These are phyloP conservation scores for Didymella keratinophila DNA, from an alignment of 2,329 filamentous ascomycete genomes.

Conservation along the genomic window DNA sequence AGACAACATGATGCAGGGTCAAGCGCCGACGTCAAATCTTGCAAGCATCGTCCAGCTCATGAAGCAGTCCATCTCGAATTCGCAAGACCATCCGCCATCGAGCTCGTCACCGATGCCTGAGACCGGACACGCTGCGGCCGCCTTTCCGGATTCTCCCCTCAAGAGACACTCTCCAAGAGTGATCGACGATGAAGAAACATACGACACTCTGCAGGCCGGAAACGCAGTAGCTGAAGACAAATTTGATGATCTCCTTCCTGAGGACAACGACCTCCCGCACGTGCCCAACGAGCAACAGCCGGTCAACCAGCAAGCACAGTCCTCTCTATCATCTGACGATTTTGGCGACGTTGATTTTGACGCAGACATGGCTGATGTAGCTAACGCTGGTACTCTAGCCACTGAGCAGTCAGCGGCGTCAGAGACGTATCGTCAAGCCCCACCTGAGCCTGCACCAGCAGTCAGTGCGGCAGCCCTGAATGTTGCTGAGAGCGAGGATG, in stretches of 20 bases:
- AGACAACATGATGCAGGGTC: conserved; percentile 38
- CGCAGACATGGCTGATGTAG: conserved; percentile 44
- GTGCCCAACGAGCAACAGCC: conserved; percentile 13
- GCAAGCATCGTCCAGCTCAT: conserved; percentile 53
- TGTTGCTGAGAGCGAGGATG: conserved; percentile 48
- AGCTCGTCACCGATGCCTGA: conserved; percentile 59
- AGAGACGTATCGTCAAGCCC: conserved; percentile 16
- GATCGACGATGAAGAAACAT: conserved; percentile 6
- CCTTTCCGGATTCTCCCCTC: conserved; percentile 41
- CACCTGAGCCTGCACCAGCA: conserved; percentile 16
- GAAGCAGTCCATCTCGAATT: conserved; percentile 53
- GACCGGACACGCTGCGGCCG: conserved; percentile 25
- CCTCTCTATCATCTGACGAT: conserved; percentile 44
- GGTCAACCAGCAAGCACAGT: conserved; percentile 14
- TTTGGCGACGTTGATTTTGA: conserved; percentile 49
- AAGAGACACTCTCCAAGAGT: conserved; percentile 32
- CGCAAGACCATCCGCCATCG: conserved; percentile 48
- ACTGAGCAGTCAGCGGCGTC: conserved; percentile 20
- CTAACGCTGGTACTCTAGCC: conserved; percentile 28
- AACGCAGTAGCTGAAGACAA: conserved; percentile 12
- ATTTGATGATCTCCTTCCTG: not conserved
- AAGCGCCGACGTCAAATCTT: conserved; percentile 39
- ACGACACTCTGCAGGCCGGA: conserved; percentile 18
- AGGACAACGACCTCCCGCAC: conserved; percentile 7
- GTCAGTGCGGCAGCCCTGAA: conserved; percentile 1